phyloP scores from a whole-genome alignment of 306 rosid species.

The Cyclanthera cordifolia region DNA sequence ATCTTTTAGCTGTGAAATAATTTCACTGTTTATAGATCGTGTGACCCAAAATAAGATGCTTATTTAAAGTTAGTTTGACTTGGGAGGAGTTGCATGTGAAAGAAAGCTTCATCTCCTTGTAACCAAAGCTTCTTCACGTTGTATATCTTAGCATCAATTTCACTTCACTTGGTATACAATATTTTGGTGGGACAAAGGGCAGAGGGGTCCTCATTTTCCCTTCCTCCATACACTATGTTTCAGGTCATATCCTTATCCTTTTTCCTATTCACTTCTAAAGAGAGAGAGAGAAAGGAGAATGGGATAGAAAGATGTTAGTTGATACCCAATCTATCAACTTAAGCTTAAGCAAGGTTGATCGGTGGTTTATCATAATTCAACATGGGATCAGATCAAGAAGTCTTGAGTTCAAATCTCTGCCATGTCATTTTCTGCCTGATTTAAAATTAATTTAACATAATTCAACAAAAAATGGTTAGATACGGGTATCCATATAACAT shows the following conservation, averaged over 20 bases:
- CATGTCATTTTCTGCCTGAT: too few species aligned
- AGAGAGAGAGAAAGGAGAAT: conserved; percentile 1
- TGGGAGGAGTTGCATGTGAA: conserved; percentile 5
- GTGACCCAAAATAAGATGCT: conserved; percentile 10
- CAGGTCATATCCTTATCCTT: background rate
- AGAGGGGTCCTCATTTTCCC: conserved; percentile 14
- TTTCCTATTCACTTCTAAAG: background rate
- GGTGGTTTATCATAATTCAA: too few species aligned
- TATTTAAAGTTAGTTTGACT: conserved; percentile 11
- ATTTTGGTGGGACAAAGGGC: conserved; percentile 6
- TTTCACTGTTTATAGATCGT: background rate
- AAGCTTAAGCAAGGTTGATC: too few species aligned
- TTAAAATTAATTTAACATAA: too few species aligned
- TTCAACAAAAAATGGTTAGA: too few species aligned
- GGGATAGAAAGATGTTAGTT: too few species aligned
- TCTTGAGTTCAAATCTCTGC: too few species aligned
- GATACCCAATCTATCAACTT: too few species aligned
- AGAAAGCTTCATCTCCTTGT: conserved; percentile 2
- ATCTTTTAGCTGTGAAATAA: background rate
- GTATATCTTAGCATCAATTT: conserved; percentile 6
- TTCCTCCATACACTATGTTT: conserved; percentile 6
- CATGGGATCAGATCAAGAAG: too few species aligned
- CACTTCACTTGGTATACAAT: background rate
- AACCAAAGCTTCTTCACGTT: conserved; percentile 11
- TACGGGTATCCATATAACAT: conserved; percentile 1